A percentile compares a stretch with the other conserved stretches of the same genome.
Conservation (phyloP, 2,329 filamentous ascomycete species). For the Aspergillus hiratsukae region DNA sequence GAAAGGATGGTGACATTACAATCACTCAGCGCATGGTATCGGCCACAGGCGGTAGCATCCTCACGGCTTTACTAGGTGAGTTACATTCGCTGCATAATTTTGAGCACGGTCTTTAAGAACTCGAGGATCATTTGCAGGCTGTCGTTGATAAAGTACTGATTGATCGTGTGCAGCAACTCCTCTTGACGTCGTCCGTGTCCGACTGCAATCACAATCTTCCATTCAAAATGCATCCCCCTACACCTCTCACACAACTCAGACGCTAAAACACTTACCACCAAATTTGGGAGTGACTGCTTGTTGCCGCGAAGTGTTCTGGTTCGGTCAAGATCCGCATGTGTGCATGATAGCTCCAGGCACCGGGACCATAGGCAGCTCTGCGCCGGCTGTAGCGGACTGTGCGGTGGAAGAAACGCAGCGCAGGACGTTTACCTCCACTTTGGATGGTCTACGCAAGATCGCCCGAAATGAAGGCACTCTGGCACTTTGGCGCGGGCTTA, state of each 20-base stretch:
- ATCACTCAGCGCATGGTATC: slow-evolving; percentile 90
- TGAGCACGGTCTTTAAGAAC: not conserved
- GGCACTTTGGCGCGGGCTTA: slow-evolving; percentile 87
- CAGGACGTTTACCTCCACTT: slow-evolving; percentile 79
- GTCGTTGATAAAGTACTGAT: slow-evolving; percentile 8
- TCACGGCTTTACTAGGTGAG: slow-evolving; percentile 84
- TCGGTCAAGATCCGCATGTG: slow-evolving; percentile 75
- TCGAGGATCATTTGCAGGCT: not conserved
- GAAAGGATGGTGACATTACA: slow-evolving; percentile 56
- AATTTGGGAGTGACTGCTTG: slow-evolving; percentile 90
- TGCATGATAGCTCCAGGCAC: slow-evolving; percentile 62
- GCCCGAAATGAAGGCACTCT: slow-evolving; percentile 83
- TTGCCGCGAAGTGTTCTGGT: slow-evolving; percentile 95
- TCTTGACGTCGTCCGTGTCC: slow-evolving; percentile 92
- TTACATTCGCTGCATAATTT: slow-evolving; percentile 3
- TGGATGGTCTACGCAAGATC: slow-evolving; percentile 91
- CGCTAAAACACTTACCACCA: slow-evolving; percentile 67
- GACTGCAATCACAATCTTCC: slow-evolving; percentile 76
- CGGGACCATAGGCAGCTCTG: slow-evolving; percentile 38
- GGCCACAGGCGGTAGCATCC: slow-evolving; percentile 80
- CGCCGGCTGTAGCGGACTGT: slow-evolving; percentile 59
- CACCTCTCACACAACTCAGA: slow-evolving; percentile 47
- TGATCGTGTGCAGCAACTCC: slow-evolving; percentile 66
- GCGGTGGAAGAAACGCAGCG: slow-evolving; percentile 82
- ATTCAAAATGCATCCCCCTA: slow-evolving; percentile 52